phyloP scores from a whole-genome alignment of 2,329 filamentous ascomycete species.

The Neocucurbitaria cava region DNA sequence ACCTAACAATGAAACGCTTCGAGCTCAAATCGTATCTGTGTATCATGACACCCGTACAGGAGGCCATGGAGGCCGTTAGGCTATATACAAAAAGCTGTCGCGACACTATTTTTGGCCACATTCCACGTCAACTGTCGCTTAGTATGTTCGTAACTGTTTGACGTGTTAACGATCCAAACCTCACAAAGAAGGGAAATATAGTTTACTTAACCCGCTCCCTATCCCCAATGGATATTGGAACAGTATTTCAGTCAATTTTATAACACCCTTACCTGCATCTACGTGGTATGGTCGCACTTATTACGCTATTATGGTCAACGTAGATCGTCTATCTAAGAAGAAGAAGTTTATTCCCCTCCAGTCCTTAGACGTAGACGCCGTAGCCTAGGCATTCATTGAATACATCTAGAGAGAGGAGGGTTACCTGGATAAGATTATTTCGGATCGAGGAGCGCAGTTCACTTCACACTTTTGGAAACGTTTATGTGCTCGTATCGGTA shows the following conservation, averaged over 20 bases:
- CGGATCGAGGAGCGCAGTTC: slow-evolving; percentile 7
- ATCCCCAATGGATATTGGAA: too few relatives aligned
- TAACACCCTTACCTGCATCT: too few relatives aligned
- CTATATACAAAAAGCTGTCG: neutral
- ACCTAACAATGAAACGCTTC: neutral
- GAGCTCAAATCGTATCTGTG: neutral
- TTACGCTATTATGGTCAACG: too few relatives aligned
- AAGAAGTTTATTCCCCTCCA: too few relatives aligned
- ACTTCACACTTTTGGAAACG: neutral
- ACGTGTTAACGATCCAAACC: neutral
- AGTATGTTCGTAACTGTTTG: neutral
- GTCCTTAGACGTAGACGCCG: too few relatives aligned
- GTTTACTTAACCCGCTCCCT: too few relatives aligned
- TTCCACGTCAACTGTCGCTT: neutral
- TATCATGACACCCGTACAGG: neutral
- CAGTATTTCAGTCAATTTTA: too few relatives aligned
- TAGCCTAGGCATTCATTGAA: neutral
- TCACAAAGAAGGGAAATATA: too few relatives aligned
- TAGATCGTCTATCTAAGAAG: too few relatives aligned
- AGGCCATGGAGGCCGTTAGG: neutral
- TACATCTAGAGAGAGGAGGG: neutral
- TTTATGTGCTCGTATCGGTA: neutral
- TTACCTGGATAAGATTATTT: slow-evolving; percentile 1
- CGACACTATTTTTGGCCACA: neutral
- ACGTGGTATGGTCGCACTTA: too few relatives aligned